These are phyloP conservation scores for Xylariales sp. DNA, from an alignment of 2,329 filamentous ascomycete species.

Conservation along the genomic window DNA sequence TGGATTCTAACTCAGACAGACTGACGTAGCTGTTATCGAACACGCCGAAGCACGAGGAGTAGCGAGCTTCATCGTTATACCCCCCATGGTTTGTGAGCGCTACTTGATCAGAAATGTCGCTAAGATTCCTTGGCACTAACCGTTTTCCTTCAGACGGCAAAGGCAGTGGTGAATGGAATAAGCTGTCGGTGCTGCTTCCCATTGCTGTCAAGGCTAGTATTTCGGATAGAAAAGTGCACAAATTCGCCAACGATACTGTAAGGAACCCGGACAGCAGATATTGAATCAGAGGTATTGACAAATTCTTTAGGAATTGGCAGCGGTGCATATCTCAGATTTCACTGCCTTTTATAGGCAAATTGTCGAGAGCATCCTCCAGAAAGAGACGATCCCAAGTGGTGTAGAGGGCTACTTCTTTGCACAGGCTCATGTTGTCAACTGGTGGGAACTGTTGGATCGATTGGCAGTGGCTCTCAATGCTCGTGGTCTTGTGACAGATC, in stretches of 20 bases:
- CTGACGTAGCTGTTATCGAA: constrained; percentile 24
- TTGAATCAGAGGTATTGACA: too few relatives aligned
- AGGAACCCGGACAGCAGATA: too few relatives aligned
- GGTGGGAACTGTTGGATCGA: constrained; percentile 25
- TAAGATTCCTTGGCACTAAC: too few relatives aligned
- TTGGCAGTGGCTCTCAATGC: constrained; percentile 22
- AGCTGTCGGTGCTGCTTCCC: constrained; percentile 29
- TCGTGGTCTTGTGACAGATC: constrained; percentile 24
- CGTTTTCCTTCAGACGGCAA: constrained; percentile 24
- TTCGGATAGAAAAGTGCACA: constrained; percentile 23
- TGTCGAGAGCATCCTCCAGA: constrained; percentile 22
- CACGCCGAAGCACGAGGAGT: constrained; percentile 23
- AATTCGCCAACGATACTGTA: constrained; percentile 29
- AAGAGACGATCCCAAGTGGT: constrained; percentile 22
- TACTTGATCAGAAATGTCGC: too few relatives aligned
- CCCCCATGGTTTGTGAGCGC: constrained; percentile 26
- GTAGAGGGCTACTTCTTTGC: constrained; percentile 31
- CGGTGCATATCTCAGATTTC: constrained; percentile 28
- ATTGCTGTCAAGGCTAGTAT: constrained; percentile 25
- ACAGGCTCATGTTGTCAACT: constrained; percentile 21
- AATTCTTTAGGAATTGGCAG: too few relatives aligned
- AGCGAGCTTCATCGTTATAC: constrained; percentile 23
- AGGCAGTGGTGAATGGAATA: constrained; percentile 27
- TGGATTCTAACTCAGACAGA: constrained; percentile 15
- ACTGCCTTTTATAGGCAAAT: constrained; percentile 25